A percentile compares a stretch with the other conserved stretches of the same genome.
Conservation (phyloP, 2,329 filamentous ascomycete genomes). For the Ophiostoma piceae region DNA sequence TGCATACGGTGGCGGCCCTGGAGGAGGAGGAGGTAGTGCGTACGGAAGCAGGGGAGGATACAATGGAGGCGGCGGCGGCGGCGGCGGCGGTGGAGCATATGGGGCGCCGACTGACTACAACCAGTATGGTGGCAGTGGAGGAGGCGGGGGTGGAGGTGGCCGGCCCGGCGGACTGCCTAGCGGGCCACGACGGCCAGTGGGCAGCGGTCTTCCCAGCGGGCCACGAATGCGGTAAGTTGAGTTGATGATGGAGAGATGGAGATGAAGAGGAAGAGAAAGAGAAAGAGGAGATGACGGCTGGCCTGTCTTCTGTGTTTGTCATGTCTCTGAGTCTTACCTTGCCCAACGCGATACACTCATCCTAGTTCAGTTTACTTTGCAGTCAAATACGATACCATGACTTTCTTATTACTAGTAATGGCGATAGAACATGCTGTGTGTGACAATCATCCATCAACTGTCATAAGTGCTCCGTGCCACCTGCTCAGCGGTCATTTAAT, state of each 20-base stretch:
- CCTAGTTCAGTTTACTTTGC: neutral
- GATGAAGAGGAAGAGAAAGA: neutral
- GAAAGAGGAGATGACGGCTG: neutral
- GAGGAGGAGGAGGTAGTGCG: conserved; percentile 30
- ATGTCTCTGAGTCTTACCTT: too few species aligned
- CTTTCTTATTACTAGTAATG: neutral
- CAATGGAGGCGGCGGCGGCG: conserved; percentile 33
- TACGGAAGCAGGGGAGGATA: conserved; percentile 33
- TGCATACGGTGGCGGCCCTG: conserved; percentile 30
- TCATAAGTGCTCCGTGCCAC: too few species aligned
- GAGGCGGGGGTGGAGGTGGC: conserved; percentile 32
- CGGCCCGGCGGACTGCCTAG: conserved; percentile 38
- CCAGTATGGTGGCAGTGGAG: conserved; percentile 22
- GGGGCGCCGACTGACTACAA: neutral
- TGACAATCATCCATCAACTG: too few species aligned
- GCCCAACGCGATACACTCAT: neutral
- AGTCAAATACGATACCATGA: conserved; percentile 4
- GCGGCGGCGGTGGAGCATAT: conserved; percentile 18
- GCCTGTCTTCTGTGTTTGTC: neutral
- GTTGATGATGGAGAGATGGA: neutral
- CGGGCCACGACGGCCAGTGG: conserved; percentile 28
- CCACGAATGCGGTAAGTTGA: conserved; percentile 40
- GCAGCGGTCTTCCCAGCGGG: conserved; percentile 40
- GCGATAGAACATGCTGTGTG: too few species aligned
- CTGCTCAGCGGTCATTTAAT: too few species aligned